These are phyloP conservation scores for Plenodomus tracheiphilus DNA, from an alignment of 2,329 filamentous ascomycete genomes.

Conservation along the genomic window DNA sequence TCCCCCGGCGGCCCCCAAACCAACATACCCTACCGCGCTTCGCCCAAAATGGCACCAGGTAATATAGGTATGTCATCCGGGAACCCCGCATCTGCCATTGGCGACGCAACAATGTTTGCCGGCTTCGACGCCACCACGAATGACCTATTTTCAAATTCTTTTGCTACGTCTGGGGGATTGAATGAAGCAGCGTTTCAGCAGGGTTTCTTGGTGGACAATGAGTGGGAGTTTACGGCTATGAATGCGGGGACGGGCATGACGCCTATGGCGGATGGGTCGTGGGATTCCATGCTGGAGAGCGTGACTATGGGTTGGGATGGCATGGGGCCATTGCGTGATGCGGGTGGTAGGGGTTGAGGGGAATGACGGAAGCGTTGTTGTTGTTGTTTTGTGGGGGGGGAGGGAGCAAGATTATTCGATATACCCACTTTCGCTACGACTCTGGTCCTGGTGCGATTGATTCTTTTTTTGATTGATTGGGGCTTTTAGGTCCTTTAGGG, in stretches of 20 bases:
- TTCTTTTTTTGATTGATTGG: too few species aligned
- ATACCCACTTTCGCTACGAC: neutral
- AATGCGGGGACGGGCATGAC: conserved; percentile 33
- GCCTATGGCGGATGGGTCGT: conserved; percentile 38
- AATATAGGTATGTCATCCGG: neutral
- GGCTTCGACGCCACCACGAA: conserved; percentile 1
- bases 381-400: too few species aligned
- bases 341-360: too few species aligned
- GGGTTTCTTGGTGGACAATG: conserved; percentile 28
- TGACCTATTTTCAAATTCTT: conserved; percentile 12
- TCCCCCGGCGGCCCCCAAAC: conserved; percentile 34
- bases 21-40: conserved; percentile 35
- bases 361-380: neutral
- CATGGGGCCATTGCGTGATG: neutral
- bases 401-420: neutral
- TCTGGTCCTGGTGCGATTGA: too few species aligned
- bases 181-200: conserved; percentile 19
- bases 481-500: too few species aligned
- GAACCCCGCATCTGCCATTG: neutral
- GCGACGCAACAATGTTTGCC: conserved; percentile 4
- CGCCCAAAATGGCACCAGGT: conserved; percentile 18
- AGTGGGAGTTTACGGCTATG: conserved; percentile 39
- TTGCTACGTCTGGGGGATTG: conserved; percentile 6
- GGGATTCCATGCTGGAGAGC: conserved; percentile 43
- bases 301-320: conserved; percentile 41